These are phyloP conservation scores for Trichoderma citrinoviride DNA, from an alignment of 2,329 filamentous ascomycete genomes.

Conservation along the genomic window DNA sequence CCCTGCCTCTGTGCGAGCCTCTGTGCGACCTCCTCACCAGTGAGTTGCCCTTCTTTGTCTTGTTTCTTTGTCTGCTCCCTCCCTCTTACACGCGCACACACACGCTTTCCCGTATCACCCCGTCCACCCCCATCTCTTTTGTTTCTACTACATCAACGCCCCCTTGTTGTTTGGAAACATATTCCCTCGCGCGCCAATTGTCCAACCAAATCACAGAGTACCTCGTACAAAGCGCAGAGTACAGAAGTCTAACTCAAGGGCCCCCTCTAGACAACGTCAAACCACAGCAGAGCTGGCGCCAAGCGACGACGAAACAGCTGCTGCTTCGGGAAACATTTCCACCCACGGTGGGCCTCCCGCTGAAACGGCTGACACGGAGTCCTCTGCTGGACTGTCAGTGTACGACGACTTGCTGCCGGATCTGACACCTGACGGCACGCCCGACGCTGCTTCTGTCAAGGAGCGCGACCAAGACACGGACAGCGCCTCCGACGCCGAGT, in stretches of 20 bases:
- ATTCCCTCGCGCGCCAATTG: neutral
- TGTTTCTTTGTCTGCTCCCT: neutral
- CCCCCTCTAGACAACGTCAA: neutral
- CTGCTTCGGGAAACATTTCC: conserved; percentile 18
- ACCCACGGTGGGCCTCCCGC: conserved; percentile 9
- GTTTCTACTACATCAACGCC: neutral
- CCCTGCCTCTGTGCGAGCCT: conserved; percentile 33
- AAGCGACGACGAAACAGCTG: conserved; percentile 15
- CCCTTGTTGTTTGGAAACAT: neutral
- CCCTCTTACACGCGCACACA: neutral
- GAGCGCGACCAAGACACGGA: conserved; percentile 33
- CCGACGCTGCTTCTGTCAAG: conserved; percentile 30
- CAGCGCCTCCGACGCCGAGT: conserved; percentile 25
- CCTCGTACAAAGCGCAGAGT: neutral
- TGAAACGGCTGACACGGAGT: conserved; percentile 36
- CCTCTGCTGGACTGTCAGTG: conserved; percentile 43
- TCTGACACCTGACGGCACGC: conserved; percentile 29
- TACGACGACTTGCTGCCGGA: conserved; percentile 45
- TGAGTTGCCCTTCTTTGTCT: conserved; percentile 28
- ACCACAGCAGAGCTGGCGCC: conserved; percentile 3
- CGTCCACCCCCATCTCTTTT: neutral
- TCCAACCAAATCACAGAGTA: neutral
- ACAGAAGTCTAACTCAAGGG: neutral
- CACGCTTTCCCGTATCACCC: neutral
- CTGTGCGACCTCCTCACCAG: conserved; percentile 26